Evolutionary conservation across 2,329 filamentous ascomycete species (phyloP).

Genomic region (Stylonectria norvegica): DNA sequence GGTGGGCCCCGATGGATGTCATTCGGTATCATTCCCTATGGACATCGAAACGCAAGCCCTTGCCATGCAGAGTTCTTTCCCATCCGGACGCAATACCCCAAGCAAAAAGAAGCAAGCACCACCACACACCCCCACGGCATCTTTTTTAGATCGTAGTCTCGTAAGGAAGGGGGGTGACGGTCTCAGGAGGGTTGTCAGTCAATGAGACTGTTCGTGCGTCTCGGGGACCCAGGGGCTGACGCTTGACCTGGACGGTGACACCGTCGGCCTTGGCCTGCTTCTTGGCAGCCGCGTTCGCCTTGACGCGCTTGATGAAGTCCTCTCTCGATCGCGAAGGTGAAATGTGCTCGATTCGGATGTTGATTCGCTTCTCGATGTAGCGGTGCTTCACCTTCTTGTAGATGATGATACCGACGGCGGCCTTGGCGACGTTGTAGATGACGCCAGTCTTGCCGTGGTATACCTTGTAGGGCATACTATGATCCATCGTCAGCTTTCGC

Average conservation of each 20-base stretch:
- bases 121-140: conserved; percentile 24
- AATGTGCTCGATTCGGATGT: conserved; percentile 98
- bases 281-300: conserved; percentile 91
- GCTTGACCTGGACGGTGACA: conserved; percentile 86
- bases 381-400: conserved; percentile 99
- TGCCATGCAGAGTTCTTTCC: conserved; percentile 44
- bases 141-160: conserved; percentile 90
- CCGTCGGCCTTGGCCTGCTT: conserved; percentile 89
- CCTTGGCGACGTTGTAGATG: conserved; percentile 99
- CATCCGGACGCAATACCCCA: conserved; percentile 43
- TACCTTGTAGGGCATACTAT: conserved; percentile 97
- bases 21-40: conserved; percentile 38
- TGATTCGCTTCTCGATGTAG: conserved; percentile 99
- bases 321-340: conserved; percentile 90
- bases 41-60: conserved; percentile 42
- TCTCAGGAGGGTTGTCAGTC: conserved; percentile 85
- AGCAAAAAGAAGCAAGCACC: conserved; percentile 39
- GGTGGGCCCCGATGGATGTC: conserved; percentile 31
- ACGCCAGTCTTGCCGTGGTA: conserved; percentile 99
- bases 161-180: conserved; percentile 86
- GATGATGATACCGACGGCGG: conserved; percentile 95
- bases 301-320: conserved; percentile 94
- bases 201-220: conserved; percentile 75
- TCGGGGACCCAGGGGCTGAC: conserved; percentile 76
- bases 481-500: conserved; percentile 33